These are phyloP conservation scores for Trametes gibbosa DNA, from an alignment of 768 basidiomycete species.

Conservation along the genomic window DNA sequence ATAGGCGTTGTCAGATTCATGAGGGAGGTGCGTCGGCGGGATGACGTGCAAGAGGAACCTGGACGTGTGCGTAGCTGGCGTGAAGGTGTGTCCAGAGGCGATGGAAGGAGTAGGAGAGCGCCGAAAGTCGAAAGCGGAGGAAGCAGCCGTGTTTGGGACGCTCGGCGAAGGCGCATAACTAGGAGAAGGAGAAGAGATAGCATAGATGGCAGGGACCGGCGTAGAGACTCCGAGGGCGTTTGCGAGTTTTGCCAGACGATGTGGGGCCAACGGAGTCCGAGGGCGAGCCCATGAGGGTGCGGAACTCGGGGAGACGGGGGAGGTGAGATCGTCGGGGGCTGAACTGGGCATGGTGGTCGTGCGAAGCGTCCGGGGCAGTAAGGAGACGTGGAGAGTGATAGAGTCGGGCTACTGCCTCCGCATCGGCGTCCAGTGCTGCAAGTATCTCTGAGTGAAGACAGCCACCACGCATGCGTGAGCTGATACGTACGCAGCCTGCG, in stretches of 20 bases:
- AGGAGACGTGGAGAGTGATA: neutral
- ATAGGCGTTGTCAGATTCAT: slow-evolving; percentile 47
- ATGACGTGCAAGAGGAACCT: slow-evolving; percentile 82
- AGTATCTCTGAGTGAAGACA: neutral
- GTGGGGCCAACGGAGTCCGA: slow-evolving; percentile 69
- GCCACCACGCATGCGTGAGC: neutral
- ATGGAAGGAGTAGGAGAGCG: slow-evolving; percentile 35
- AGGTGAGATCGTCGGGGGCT: slow-evolving; percentile 18
- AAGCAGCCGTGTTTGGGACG: slow-evolving; percentile 16
- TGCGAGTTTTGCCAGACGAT: slow-evolving; percentile 77
- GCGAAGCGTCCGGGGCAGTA: neutral
- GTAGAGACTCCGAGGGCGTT: slow-evolving; percentile 83
- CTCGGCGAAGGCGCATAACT: slow-evolving; percentile 18
- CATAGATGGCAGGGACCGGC: slow-evolving; percentile 55
- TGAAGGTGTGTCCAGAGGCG: slow-evolving; percentile 35
- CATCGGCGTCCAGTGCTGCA: slow-evolving; percentile 7
- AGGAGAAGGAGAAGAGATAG: slow-evolving; percentile 12
- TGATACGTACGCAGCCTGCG: neutral
- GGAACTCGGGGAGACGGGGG: slow-evolving; percentile 15
- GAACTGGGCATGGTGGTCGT: slow-evolving; percentile 28
- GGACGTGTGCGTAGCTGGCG: slow-evolving; percentile 45
- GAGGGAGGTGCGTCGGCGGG: slow-evolving; percentile 71
- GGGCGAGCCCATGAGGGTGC: slow-evolving; percentile 56
- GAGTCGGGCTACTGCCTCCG: neutral
- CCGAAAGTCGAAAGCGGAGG: slow-evolving; percentile 42